These are phyloP conservation scores for Acacia pycnantha DNA, from an alignment of 331 rosid species.

Conservation along the genomic window DNA sequence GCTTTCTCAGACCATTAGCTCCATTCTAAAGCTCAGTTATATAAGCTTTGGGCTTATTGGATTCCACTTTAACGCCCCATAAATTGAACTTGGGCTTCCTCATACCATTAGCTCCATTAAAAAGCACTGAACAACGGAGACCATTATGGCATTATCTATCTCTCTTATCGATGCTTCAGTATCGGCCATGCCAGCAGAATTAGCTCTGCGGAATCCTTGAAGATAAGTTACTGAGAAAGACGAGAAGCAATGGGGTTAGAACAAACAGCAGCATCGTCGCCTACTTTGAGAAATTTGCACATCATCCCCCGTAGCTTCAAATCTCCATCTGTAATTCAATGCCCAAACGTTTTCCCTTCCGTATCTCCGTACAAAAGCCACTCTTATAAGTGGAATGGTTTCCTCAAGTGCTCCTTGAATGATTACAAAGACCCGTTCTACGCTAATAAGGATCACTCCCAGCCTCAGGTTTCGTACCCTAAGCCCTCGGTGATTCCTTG, in stretches of 20 bases:
- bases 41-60: not conserved
- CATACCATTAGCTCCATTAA: not conserved
- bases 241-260: constrained; percentile 36
- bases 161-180: not conserved
- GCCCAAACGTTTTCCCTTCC: constrained; percentile 12
- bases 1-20: not conserved
- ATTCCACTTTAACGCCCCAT: not conserved
- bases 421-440: not conserved
- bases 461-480: constrained; percentile 38
- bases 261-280: constrained; percentile 29
- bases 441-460: not conserved
- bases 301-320: constrained; percentile 27
- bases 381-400: not conserved
- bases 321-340: constrained; percentile 1
- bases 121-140: not conserved
- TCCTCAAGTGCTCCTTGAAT: constrained; percentile 35
- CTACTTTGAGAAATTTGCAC: constrained; percentile 17
- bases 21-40: not conserved
- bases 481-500: constrained; percentile 72
- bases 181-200: not conserved
- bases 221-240: not conserved
- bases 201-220: not conserved
- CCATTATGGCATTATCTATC: not conserved
- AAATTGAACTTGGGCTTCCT: not conserved
- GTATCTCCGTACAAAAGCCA: not conserved